Conservation (phyloP, 495 filamentous ascomycete genomes). For the Penicillium pancosmium region DNA sequence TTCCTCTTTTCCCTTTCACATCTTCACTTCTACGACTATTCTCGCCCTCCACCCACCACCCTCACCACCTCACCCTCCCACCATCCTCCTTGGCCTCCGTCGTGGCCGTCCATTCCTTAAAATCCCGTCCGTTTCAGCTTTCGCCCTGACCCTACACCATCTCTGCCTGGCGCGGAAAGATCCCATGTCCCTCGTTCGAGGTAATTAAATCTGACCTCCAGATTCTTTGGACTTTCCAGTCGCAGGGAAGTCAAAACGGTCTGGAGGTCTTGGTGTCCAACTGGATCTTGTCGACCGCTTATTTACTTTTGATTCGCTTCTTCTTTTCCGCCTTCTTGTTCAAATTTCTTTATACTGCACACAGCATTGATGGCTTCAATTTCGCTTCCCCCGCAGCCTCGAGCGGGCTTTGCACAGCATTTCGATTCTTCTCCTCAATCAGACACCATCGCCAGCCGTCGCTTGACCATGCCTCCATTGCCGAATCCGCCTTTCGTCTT, state of each 20-base stretch:
- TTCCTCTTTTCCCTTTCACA: constrained; percentile 36
- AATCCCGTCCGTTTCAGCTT: background rate
- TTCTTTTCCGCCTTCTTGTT: constrained; percentile 5
- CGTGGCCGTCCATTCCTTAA: constrained; percentile 54
- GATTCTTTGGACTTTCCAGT: constrained; percentile 43
- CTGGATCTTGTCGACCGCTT: constrained; percentile 36
- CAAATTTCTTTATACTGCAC: constrained; percentile 17
- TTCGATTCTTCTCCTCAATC: constrained; percentile 31
- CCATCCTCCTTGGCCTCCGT: constrained; percentile 37
- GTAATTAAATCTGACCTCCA: constrained; percentile 45
- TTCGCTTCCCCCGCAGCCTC: constrained; percentile 43
- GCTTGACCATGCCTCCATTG: constrained; percentile 48
- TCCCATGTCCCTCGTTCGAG: constrained; percentile 40
- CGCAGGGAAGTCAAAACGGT: constrained; percentile 39
- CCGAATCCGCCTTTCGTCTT: constrained; percentile 77
- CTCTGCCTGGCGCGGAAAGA: constrained; percentile 35
- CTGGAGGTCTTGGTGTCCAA: constrained; percentile 46
- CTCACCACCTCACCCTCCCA: background rate
- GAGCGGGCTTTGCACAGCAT: constrained; percentile 37
- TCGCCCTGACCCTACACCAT: constrained; percentile 16
- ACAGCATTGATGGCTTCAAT: constrained; percentile 44
- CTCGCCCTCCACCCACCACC: constrained; percentile 15
- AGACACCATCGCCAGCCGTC: constrained; percentile 27
- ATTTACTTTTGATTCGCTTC: constrained; percentile 15
- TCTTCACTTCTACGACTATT: constrained; percentile 25